These are phyloP conservation scores for Helenozyma rhizophorensis DNA, from an alignment of 805 yeast genomes.

Conservation along the genomic window DNA sequence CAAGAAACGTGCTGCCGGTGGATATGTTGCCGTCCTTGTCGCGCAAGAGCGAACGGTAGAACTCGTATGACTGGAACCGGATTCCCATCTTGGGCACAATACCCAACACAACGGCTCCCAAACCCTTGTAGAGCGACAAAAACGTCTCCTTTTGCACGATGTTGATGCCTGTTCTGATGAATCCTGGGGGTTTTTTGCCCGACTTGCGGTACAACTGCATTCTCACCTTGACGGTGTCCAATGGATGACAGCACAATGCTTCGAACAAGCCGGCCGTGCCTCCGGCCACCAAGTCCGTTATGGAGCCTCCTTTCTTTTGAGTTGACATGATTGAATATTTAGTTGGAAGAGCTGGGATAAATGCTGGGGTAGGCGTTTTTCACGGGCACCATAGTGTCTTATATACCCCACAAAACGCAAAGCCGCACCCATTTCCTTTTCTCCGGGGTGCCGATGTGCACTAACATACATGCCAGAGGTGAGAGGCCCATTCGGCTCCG, in stretches of 20 bases:
- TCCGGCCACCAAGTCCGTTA: slow-evolving; percentile 79
- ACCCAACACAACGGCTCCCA: slow-evolving; percentile 96
- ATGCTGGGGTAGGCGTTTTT: too few species aligned
- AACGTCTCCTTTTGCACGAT: slow-evolving; percentile 79
- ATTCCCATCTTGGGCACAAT: slow-evolving; percentile 98
- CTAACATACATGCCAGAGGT: too few species aligned
- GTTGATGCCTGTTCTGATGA: slow-evolving; percentile 71
- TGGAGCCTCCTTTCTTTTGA: slow-evolving; percentile 36
- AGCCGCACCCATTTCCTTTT: too few species aligned
- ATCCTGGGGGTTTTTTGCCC: slow-evolving; percentile 81
- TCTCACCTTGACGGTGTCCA: slow-evolving; percentile 94
- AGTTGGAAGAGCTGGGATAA: too few species aligned
- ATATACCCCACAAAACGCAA: too few species aligned
- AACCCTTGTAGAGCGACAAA: slow-evolving; percentile 86
- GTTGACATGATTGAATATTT: slow-evolving; percentile 7
- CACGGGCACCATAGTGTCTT: too few species aligned
- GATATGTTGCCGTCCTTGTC: slow-evolving; percentile 62
- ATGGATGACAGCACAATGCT: slow-evolving; percentile 97
- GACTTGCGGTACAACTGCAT: slow-evolving; percentile 84
- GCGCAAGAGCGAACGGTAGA: slow-evolving; percentile 66
- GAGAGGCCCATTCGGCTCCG: too few species aligned
- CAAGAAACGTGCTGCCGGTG: slow-evolving; percentile 73
- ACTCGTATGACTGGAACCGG: slow-evolving; percentile 91
- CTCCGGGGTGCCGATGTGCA: too few species aligned
- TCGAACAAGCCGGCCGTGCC: slow-evolving; percentile 97